Evolutionary conservation across 805 yeast genomes (phyloP).

Genomic region (Cyberlindnera veronae): DNA sequence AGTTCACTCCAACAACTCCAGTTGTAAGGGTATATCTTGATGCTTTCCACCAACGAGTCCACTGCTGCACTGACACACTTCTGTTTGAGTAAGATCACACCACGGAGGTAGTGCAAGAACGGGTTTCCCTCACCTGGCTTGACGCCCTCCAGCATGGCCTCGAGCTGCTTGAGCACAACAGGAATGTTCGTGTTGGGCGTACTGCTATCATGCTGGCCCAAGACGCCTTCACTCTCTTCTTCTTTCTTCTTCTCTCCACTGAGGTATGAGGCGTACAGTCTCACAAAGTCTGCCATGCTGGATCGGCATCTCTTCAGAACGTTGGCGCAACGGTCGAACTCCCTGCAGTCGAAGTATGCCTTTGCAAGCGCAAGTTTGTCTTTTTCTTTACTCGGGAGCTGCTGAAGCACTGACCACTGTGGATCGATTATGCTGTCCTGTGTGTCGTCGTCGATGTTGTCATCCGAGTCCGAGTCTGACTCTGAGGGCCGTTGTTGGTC

Average conservation of each 20-base stretch:
- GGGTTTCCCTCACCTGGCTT: constrained; percentile 38
- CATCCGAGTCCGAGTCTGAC: constrained; percentile 14
- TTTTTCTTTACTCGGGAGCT: constrained; percentile 30
- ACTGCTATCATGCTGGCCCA: constrained; percentile 38
- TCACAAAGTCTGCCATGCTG: constrained; percentile 54
- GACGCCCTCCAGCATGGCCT: constrained; percentile 28
- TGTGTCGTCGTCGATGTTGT: constrained; percentile 22
- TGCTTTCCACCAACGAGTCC: constrained; percentile 53
- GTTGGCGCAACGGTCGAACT: constrained; percentile 74
- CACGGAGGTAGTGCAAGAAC: constrained; percentile 68
- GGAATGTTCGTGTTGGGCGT: constrained; percentile 30
- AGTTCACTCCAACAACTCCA: constrained; percentile 95
- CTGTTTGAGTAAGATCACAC: constrained; percentile 61
- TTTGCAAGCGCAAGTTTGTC: constrained; percentile 59
- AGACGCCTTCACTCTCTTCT: constrained; percentile 67
- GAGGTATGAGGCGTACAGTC: constrained; percentile 65
- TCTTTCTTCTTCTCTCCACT: constrained; percentile 75
- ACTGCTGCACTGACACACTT: constrained; percentile 62
- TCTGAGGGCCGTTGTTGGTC: neutral
- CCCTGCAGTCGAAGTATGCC: constrained; percentile 75
- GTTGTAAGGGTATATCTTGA: constrained; percentile 71
- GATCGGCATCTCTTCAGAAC: constrained; percentile 50
- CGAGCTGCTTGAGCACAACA: constrained; percentile 41
- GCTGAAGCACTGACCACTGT: constrained; percentile 1
- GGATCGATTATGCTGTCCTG: neutral